Conservation (phyloP, 176 grass and related monocot genomes). For the Cenchrus fungigraminus region DNA sequence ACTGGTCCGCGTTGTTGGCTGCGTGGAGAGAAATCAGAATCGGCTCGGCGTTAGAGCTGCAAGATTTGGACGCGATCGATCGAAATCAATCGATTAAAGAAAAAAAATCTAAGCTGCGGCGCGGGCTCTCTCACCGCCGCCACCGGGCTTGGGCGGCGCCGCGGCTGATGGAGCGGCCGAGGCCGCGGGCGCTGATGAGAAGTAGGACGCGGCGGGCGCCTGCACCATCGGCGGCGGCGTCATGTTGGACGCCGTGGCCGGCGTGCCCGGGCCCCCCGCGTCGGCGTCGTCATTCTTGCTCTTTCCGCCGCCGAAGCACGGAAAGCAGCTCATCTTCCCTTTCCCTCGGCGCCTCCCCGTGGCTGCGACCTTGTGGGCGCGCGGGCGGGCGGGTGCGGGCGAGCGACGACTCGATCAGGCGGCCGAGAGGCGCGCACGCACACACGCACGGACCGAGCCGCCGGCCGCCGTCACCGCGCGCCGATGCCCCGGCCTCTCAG, state of each 20-base stretch:
- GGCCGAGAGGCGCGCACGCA: conserved; percentile 1
- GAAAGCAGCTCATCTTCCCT: conserved; percentile 72
- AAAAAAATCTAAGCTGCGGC: neutral
- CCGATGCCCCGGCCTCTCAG: conserved; percentile 38
- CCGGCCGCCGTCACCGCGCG: conserved; percentile 34
- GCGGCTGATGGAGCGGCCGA: neutral
- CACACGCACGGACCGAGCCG: conserved; percentile 16
- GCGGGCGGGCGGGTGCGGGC: neutral
- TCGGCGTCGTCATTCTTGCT: conserved; percentile 18
- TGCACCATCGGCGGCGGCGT: conserved; percentile 24
- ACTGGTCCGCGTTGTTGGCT: conserved; percentile 24
- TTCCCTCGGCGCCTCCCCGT: conserved; percentile 22
- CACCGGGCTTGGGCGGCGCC: neutral
- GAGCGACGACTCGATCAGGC: conserved; percentile 16
- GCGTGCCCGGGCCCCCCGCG: neutral
- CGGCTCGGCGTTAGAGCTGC: neutral
- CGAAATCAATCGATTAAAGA: neutral
- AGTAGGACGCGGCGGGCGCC: neutral
- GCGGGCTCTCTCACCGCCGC: conserved; percentile 5
- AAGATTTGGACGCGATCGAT: neutral
- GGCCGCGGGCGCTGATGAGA: neutral
- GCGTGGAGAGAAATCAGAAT: neutral
- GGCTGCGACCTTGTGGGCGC: neutral
- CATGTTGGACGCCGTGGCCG: conserved; percentile 18
- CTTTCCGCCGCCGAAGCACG: conserved; percentile 59